These are phyloP conservation scores for Venturia nashicola DNA, from an alignment of 2,329 filamentous ascomycete genomes.

Conservation along the genomic window DNA sequence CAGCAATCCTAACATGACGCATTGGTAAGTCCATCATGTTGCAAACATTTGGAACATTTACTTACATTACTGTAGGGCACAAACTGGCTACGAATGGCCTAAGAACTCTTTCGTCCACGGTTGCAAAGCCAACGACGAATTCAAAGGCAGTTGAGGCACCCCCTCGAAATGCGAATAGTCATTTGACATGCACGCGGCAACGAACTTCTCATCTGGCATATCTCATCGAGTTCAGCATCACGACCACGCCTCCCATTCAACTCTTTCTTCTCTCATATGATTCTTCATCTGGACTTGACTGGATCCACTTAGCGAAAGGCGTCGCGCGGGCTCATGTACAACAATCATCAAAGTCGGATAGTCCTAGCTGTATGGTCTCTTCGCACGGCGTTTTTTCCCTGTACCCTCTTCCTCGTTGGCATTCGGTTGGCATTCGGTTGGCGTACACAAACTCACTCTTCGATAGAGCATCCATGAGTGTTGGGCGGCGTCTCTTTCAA, in stretches of 20 bases:
- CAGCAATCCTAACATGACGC: slow-evolving; percentile 50
- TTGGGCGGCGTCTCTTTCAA: not conserved
- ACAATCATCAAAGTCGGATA: too few relatives aligned
- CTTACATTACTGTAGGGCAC: slow-evolving; percentile 22
- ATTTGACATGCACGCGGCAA: not conserved
- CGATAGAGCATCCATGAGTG: slow-evolving; percentile 3
- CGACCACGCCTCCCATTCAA: not conserved
- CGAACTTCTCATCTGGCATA: not conserved
- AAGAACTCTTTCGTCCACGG: slow-evolving; percentile 48
- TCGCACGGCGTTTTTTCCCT: not conserved
- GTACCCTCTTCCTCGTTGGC: not conserved
- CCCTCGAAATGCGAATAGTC: not conserved
- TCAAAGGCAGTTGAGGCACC: not conserved
- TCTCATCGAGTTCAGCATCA: not conserved
- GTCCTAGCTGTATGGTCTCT: not conserved
- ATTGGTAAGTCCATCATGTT: slow-evolving; percentile 36
- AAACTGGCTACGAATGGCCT: slow-evolving; percentile 46
- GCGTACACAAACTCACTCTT: not conserved
- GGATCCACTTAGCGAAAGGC: not conserved
- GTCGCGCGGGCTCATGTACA: not conserved
- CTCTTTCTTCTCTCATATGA: not conserved
- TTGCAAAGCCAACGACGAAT: slow-evolving; percentile 25
- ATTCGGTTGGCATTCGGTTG: not conserved
- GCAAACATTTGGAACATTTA: not conserved
- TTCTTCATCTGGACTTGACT: not conserved